Evolutionary conservation across 2,329 filamentous ascomycete genomes (phyloP), one percentile per base, ranked within the genome.

Genomic region (Penicillium glabrum): DNA sequence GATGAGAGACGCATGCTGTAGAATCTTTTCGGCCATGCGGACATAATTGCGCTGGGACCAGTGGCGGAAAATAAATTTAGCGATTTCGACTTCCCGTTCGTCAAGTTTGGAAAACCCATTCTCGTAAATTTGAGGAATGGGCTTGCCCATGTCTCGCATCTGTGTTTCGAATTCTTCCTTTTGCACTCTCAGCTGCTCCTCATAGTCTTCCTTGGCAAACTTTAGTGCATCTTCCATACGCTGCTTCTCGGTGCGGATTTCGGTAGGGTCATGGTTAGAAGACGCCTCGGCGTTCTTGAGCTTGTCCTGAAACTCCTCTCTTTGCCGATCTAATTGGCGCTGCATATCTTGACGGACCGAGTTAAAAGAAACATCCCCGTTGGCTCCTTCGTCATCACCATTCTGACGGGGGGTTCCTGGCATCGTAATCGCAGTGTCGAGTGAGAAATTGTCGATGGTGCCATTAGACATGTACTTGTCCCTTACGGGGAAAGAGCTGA

Each of bases 381-480:
- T 71, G 3, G 69, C 65, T n/a, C 66, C 67, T 47, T 93, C 91
- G n/a, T 79, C 77, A 0, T 87, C 84, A 54, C 93, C 91, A 24
- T 83, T 85, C 58, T 89, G 87, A 59, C 70, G 72, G 37, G 95
- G 95, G 0, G 93, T 98, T 0, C 92, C 96, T 2, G 95, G 95
- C 82, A 97, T 92, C 0, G 95, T 99, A 50, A 99, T 81, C 13
- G 88, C 89, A 1, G 95, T 99, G 71, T 99, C 95, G 16, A 99
- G 81, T 2, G 93, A 98, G 68, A 97, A 95, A 71, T 96, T 97
- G 75, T 99, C 95, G 52, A 98, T 83, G 0, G 93, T 97, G 2
- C 93, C 93, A 54, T 89, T 95, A 3, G 93, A 97, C 79, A 96
- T 85, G 74, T 98, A 98, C 70, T 98, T 98, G 67, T 99, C 95